phyloP scores from a whole-genome alignment of 306 rosid genomes.

The Betula pendula region DNA sequence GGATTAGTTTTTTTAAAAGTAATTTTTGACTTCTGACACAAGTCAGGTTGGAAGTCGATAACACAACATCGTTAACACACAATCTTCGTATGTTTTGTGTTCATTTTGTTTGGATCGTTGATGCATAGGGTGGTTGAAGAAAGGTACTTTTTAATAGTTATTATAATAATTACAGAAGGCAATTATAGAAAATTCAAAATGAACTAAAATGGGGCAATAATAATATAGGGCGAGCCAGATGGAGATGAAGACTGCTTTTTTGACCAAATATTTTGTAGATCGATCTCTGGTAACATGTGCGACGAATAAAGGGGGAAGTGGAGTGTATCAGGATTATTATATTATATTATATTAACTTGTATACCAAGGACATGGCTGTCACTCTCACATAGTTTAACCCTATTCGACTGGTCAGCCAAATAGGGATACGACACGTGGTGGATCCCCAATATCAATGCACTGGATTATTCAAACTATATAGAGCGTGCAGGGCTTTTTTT shows the following conservation, averaged over 20 bases:
- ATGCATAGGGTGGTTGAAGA: too few species aligned
- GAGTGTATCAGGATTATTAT: neutral
- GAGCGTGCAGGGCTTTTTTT: conserved; percentile 23
- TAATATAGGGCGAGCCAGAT: neutral
- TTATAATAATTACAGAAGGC: too few species aligned
- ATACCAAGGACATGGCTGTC: conserved; percentile 45
- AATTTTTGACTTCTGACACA: too few species aligned
- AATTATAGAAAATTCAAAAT: too few species aligned
- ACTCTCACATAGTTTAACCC: conserved; percentile 52
- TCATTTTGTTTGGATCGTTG: too few species aligned
- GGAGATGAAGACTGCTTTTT: neutral
- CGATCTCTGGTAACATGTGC: neutral
- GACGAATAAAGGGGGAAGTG: neutral
- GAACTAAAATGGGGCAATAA: too few species aligned
- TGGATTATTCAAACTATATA: conserved; percentile 25
- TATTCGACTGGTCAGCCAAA: conserved; percentile 28
- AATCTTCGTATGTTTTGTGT: too few species aligned
- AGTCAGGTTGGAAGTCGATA: too few species aligned
- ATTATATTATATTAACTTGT: conserved; percentile 1
- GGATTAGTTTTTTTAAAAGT: too few species aligned
- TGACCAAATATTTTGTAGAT: neutral
- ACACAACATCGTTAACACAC: too few species aligned
- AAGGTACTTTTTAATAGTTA: too few species aligned
- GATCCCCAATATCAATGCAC: conserved; percentile 24
- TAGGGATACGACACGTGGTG: conserved; percentile 48